Conservation (phyloP, 2,329 filamentous ascomycete genomes). For the Colletotrichum musicola region DNA sequence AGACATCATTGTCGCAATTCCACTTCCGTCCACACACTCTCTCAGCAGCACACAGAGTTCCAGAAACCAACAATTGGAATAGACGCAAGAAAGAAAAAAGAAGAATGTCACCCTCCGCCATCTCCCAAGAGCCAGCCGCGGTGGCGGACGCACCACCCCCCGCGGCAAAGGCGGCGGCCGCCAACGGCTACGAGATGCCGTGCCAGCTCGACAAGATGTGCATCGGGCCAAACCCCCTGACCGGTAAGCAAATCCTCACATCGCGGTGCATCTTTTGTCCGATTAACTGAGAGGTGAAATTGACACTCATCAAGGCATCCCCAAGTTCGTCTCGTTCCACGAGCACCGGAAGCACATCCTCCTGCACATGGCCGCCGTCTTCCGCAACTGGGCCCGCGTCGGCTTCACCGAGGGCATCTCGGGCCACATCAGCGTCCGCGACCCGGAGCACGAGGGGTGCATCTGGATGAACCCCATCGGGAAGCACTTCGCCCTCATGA, state of each 20-base stretch:
- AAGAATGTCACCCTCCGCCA: not conserved
- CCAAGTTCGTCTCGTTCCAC: constrained; percentile 54
- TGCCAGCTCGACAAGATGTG: constrained; percentile 17
- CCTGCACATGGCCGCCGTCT: constrained; percentile 69
- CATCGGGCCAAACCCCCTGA: constrained; percentile 5
- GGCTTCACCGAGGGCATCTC: constrained; percentile 49
- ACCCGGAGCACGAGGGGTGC: constrained; percentile 70
- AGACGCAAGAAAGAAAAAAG: not conserved
- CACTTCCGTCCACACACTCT: not conserved
- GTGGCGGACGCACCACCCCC: not conserved
- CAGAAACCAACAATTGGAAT: not conserved
- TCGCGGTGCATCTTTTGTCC: not conserved
- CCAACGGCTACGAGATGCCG: not conserved
- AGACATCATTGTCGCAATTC: too few relatives aligned
- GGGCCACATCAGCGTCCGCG: constrained; percentile 75
- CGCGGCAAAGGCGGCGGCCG: not conserved
- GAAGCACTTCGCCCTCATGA: constrained; percentile 42
- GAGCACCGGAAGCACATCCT: constrained; percentile 59
- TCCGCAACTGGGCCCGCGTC: constrained; percentile 55
- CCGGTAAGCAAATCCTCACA: not conserved
- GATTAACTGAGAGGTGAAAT: too few relatives aligned
- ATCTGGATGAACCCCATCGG: constrained; percentile 81
- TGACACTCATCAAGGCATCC: constrained; percentile 51
- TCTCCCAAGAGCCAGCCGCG: not conserved
- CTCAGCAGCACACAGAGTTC: not conserved